phyloP scores from a whole-genome alignment of 768 basidiomycete genomes.

The Lyophyllum decastes region DNA sequence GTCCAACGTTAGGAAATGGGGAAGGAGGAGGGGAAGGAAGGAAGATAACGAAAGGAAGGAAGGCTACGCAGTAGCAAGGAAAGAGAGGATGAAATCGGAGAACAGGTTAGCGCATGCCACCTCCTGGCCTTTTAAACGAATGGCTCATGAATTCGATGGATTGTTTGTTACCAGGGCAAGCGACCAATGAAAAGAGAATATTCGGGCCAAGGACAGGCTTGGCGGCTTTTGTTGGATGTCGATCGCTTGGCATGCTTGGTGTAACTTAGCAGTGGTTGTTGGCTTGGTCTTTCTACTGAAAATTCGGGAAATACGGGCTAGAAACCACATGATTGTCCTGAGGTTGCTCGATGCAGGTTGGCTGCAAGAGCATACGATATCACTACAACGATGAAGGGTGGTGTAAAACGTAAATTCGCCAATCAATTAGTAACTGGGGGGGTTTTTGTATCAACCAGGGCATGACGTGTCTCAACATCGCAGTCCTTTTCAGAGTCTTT shows the following conservation, averaged over 20 bases:
- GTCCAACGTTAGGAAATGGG: neutral
- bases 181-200: neutral
- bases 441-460: too few species aligned
- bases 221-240: neutral
- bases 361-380: too few species aligned
- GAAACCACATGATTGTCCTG: too few species aligned
- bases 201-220: neutral
- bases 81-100: neutral
- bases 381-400: too few species aligned
- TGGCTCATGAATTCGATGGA: neutral
- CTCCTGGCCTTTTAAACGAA: neutral
- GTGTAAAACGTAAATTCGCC: too few species aligned
- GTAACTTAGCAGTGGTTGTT: neutral
- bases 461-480: too few species aligned
- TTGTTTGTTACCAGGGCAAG: constrained; percentile 1
- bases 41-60: neutral
- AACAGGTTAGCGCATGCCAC: neutral
- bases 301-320: too few species aligned
- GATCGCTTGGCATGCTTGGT: neutral
- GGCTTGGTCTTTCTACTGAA: neutral
- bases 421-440: too few species aligned
- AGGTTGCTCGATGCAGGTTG: too few species aligned
- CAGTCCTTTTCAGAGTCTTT: too few species aligned
- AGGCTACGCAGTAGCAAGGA: constrained; percentile 10
- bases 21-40: neutral